Conservation (phyloP, 2,329 filamentous ascomycete genomes). For the Fusarium scirpi region DNA sequence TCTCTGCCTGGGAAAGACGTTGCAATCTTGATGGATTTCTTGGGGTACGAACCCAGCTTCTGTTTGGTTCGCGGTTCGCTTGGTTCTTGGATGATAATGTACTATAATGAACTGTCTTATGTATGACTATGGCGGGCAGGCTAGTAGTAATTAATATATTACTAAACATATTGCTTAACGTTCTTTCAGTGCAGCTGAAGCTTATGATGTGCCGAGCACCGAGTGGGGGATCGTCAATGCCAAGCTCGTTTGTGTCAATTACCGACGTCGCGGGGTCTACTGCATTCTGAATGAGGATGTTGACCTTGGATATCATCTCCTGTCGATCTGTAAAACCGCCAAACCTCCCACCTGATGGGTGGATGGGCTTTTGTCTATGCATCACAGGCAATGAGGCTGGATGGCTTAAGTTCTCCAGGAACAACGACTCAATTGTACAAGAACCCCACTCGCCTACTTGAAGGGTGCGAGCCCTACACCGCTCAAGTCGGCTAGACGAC, state of each 20-base stretch:
- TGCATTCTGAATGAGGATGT: background rate
- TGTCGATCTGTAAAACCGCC: background rate
- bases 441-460: too few species aligned
- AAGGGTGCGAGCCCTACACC: slow-evolving; percentile 56
- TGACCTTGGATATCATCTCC: background rate
- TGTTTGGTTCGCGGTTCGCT: background rate
- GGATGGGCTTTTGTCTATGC: too few species aligned
- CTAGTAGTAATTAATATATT: background rate
- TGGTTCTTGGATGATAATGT: background rate
- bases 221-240: background rate
- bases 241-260: background rate
- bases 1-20: too few species aligned
- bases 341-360: too few species aligned
- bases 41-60: background rate
- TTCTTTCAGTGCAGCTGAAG: background rate
- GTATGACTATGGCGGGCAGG: background rate
- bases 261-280: background rate
- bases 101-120: background rate
- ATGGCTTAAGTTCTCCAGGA: too few species aligned
- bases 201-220: background rate
- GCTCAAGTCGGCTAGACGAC: slow-evolving; percentile 53
- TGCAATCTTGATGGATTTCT: background rate
- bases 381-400: too few species aligned
- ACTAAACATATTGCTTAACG: fast-evolving
- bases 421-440: too few species aligned